A percentile compares a stretch with the other conserved stretches of the same genome.
Conservation (phyloP, 2,329 filamentous ascomycete species). For the Cryphonectria radicalis region DNA sequence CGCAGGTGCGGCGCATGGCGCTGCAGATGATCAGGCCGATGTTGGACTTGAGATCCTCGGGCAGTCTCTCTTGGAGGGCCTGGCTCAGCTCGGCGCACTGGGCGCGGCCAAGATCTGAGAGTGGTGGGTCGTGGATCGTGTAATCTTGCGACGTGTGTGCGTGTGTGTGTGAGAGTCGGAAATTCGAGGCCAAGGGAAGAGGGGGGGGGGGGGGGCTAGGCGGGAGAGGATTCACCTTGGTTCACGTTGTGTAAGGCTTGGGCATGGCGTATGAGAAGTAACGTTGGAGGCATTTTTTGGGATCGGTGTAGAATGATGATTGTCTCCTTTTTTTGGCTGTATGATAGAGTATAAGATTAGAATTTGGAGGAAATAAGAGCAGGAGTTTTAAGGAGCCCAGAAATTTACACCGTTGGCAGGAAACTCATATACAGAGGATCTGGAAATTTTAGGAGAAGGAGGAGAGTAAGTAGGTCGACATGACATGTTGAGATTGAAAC, state of each 20-base stretch:
- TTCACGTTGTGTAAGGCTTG: slow-evolving; percentile 65
- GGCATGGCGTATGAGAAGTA: slow-evolving; percentile 89
- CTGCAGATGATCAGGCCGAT: slow-evolving; percentile 63
- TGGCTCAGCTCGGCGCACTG: slow-evolving; percentile 53
- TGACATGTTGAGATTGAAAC: background rate
- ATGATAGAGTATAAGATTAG: too few relatives aligned
- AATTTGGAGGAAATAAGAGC: too few relatives aligned
- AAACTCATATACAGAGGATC: background rate
- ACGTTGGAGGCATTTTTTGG: slow-evolving; percentile 58
- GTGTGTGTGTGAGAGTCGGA: slow-evolving; percentile 9
- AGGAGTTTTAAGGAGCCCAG: background rate
- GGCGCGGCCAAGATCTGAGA: slow-evolving; percentile 52
- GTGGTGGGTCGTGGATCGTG: slow-evolving; percentile 52
- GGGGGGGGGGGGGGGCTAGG: too few relatives aligned
- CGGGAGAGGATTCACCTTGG: slow-evolving; percentile 8
- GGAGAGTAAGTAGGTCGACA: background rate
- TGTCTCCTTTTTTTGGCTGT: background rate
- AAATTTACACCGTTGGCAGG: background rate
- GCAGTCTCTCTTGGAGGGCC: slow-evolving; percentile 47
- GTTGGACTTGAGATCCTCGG: slow-evolving; percentile 43
- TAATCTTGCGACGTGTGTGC: slow-evolving; percentile 48
- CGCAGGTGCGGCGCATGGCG: slow-evolving; percentile 67
- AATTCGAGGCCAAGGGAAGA: background rate
- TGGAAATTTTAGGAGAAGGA: background rate
- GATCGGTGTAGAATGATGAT: slow-evolving; percentile 35